phyloP scores from a whole-genome alignment of 495 filamentous ascomycete genomes.

The Talaromyces nanjingensis region DNA sequence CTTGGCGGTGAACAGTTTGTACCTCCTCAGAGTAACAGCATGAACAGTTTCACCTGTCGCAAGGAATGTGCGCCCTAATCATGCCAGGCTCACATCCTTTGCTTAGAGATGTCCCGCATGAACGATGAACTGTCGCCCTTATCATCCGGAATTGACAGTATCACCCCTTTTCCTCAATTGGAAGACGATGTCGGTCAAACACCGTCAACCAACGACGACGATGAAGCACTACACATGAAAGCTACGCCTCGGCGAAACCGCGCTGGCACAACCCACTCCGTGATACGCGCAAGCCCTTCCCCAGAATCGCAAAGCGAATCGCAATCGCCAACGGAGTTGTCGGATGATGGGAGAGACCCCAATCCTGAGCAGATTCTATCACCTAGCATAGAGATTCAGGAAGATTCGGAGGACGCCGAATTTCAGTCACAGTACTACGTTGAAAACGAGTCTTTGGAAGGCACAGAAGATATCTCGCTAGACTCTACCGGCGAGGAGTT shows the following conservation, averaged over 20 bases:
- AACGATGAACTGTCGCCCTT: conserved; percentile 6
- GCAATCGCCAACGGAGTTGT: background rate
- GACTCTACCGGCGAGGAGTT: conserved; percentile 10
- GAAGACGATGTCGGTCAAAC: conserved; percentile 1
- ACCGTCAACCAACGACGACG: background rate
- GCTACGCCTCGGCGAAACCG: background rate
- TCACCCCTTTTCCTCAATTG: conserved; percentile 7
- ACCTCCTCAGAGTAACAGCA: background rate
- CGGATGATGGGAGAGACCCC: background rate
- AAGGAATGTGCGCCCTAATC: background rate
- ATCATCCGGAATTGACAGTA: conserved; percentile 9
- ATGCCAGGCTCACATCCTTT: background rate
- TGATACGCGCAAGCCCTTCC: background rate
- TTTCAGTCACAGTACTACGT: conserved; percentile 42
- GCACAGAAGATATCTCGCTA: background rate
- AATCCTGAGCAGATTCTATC: background rate
- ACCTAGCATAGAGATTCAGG: conserved; percentile 3
- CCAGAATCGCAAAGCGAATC: background rate
- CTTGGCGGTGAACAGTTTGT: background rate
- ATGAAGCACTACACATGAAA: conserved; percentile 7
- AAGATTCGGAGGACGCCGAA: conserved; percentile 30
- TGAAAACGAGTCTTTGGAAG: conserved; percentile 33
- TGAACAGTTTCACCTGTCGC: background rate
- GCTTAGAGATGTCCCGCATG: background rate
- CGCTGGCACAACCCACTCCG: background rate